Evolutionary conservation across 345 rosid genomes (phyloP).

Genomic region (Euphorbia peplus): DNA sequence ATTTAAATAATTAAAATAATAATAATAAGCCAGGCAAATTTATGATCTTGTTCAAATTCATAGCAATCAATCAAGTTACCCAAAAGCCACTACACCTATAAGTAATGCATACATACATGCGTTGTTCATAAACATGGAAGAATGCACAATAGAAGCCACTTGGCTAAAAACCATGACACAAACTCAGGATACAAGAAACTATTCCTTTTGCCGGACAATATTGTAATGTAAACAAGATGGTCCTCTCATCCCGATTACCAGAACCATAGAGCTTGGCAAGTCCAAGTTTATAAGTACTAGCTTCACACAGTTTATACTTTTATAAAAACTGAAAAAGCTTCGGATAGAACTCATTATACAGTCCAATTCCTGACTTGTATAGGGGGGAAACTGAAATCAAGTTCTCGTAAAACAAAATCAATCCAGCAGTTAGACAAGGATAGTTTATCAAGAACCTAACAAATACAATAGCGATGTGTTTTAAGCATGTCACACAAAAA

Average conservation of each 20-base stretch:
- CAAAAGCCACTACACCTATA: slow-evolving; percentile 6
- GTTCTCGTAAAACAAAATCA: background rate
- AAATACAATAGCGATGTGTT: background rate
- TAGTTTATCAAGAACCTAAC: background rate
- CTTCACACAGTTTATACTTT: background rate
- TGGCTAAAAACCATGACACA: background rate
- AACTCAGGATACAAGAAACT: background rate
- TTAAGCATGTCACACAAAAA: background rate
- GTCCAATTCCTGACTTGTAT: background rate
- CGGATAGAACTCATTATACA: background rate
- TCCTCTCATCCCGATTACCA: background rate
- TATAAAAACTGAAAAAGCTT: background rate
- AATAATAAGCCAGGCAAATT: background rate
- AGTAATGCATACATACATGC: no score
- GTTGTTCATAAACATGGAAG: background rate
- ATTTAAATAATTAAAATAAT: slow-evolving; percentile 13
- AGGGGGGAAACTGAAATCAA: background rate
- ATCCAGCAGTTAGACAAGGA: background rate
- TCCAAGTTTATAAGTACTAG: background rate
- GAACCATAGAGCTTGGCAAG: background rate
- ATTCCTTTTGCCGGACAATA: background rate
- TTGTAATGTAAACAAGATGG: background rate
- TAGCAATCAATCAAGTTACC: background rate
- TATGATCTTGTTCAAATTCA: slow-evolving; percentile 2
- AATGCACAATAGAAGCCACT: background rate